phyloP scores from a whole-genome alignment of 768 basidiomycete genomes.

The Rhizopogon salebrosus region DNA sequence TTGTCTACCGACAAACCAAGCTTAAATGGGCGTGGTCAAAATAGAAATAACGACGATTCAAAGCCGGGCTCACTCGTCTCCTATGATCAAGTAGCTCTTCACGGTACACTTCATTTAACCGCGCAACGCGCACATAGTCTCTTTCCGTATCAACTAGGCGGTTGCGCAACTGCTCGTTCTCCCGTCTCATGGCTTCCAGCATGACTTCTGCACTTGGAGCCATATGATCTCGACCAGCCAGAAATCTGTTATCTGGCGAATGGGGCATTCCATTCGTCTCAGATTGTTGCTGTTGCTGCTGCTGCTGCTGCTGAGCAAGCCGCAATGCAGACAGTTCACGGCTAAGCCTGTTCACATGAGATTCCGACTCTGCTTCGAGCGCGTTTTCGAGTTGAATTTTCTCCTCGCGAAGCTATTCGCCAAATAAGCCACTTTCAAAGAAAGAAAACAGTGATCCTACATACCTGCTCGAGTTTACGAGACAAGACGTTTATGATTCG shows the following conservation, averaged over 20 bases:
- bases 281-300: conserved; percentile 22
- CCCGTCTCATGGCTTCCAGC: conserved; percentile 69
- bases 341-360: conserved; percentile 72
- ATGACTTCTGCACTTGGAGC: conserved; percentile 48
- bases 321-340: conserved; percentile 66
- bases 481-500: conserved; percentile 81
- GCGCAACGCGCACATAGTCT: conserved; percentile 66
- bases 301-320: conserved; percentile 50
- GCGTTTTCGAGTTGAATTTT: conserved; percentile 80
- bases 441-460: not conserved
- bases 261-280: conserved; percentile 16
- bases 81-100: conserved; percentile 81
- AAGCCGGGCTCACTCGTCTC: conserved; percentile 49
- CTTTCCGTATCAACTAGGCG: conserved; percentile 70
- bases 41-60: conserved; percentile 4
- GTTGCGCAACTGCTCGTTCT: conserved; percentile 71
- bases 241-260: conserved; percentile 22
- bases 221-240: conserved; percentile 24
- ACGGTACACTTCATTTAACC: conserved; percentile 78
- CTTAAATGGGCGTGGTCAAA: conserved; percentile 29
- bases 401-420: conserved; percentile 67
- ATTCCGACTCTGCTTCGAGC: conserved; percentile 82
- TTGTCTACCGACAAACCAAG: conserved; percentile 75
- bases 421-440: not conserved
- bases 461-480: conserved; percentile 78